Evolutionary conservation across 1,139 yeast genomes (phyloP).

Genomic region (Kodamaea derodonti): DNA sequence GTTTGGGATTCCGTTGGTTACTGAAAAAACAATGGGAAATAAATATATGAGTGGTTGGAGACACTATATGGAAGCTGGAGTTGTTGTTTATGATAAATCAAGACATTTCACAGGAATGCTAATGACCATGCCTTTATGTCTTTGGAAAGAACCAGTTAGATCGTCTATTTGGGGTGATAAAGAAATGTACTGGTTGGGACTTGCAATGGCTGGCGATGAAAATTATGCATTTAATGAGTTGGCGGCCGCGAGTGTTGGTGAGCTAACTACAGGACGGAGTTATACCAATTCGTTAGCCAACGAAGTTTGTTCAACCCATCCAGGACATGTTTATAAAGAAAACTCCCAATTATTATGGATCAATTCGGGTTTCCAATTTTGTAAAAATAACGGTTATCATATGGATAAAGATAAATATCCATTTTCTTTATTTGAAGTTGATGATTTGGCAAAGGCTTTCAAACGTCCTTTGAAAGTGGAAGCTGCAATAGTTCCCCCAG

Average conservation of each 20-base stretch:
- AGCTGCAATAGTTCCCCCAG: conserved; percentile 59
- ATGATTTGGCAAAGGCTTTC: conserved; percentile 32
- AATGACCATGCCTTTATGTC: conserved; percentile 36
- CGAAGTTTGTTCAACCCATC: conserved; percentile 65
- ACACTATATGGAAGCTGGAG: conserved; percentile 57
- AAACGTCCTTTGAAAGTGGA: conserved; percentile 43
- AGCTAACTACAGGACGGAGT: conserved; percentile 13
- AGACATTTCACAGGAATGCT: conserved; percentile 44
- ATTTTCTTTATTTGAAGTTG: conserved; percentile 21
- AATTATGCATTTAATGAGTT: conserved; percentile 33
- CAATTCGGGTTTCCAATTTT: conserved; percentile 61
- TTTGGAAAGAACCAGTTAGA: conserved; percentile 30
- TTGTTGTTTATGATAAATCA: conserved; percentile 43
- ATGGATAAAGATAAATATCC: conserved; percentile 31
- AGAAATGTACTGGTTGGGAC: conserved; percentile 54
- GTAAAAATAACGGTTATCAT: conserved; percentile 47
- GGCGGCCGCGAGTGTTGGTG: conserved; percentile 48
- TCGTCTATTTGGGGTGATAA: conserved; percentile 53
- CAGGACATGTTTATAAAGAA: conserved; percentile 53
- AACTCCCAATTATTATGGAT: conserved; percentile 56
- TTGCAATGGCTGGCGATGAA: conserved; percentile 49
- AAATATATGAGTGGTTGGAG: conserved; percentile 46
- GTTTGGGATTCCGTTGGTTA: conserved; percentile 34
- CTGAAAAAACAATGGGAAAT: conserved; percentile 38
- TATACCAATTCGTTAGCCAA: conserved; percentile 32